Evolutionary conservation across 495 filamentous ascomycete species (phyloP), one percentile per base, ranked within the genome.

Genomic region (Penicillium paradoxum): DNA sequence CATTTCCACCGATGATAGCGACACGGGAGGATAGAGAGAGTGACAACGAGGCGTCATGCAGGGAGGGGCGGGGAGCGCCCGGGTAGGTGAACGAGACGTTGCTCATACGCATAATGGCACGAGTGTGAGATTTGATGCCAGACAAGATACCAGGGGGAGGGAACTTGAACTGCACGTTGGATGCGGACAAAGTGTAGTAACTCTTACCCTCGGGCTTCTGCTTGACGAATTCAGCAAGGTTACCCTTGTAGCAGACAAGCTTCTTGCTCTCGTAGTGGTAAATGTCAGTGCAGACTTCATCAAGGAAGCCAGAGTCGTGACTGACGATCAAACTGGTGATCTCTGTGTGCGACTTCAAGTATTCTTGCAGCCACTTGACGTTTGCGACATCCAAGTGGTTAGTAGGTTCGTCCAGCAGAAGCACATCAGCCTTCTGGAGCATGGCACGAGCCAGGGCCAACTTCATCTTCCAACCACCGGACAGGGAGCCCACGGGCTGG

Each of bases 401-500:
- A 66, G 93, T 98, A 67, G 93, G 93, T 83, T 98, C 93, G 80
- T 99, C 93, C 27, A 99, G 83, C 30, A 99, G 73, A 32, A 99
- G 76, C 37, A 99, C 92, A 70, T 99, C 92, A 32, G 93, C 93
- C 66, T 86, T 88, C 80, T 88, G 87, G 57, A 99, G 80, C 93
- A 99, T 97, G 54, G 93, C 93, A 62, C 93, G 83, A 46, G 95
- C 93, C 60, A 99, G 77, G 51, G 93, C 93, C 49, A 99, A 75
- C 83, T 99, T 99, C 93, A 99, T 99, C 82, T 99, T 97, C 93
- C 93, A 99, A 63, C 93, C 93, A 68, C 93, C 93, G n/a, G 93
- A 99, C 17, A 97, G 77, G 24, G 91, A 95, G 53, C 93, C 92
- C 49, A 97, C 95, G 44, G 81, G 85, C 64, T 95, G 86, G 27